phyloP scores from a whole-genome alignment of 345 rosid genomes.

The Pistacia atlantica region DNA sequence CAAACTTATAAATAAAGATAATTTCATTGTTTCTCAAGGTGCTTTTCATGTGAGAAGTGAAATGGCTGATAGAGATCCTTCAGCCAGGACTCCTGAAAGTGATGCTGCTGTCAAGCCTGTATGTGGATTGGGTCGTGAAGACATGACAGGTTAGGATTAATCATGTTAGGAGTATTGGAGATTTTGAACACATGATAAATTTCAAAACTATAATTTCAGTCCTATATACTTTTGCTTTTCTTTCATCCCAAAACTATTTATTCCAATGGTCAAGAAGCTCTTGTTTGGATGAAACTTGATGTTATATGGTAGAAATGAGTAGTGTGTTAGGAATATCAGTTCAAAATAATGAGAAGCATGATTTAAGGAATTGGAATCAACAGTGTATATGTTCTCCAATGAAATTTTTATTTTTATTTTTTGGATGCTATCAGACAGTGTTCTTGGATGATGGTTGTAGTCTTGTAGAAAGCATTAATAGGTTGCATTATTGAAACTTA shows the following conservation, averaged over 20 bases:
- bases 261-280: conserved; percentile 7
- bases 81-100: conserved; percentile 22
- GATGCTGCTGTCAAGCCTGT: conserved; percentile 28
- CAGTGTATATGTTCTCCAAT: too few species aligned
- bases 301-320: too few species aligned
- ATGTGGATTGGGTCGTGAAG: conserved; percentile 29
- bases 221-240: background rate
- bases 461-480: too few species aligned
- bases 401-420: too few species aligned
- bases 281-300: conserved; percentile 32
- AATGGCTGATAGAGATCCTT: conserved; percentile 25
- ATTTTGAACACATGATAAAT: background rate
- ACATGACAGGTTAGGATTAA: conserved; percentile 29
- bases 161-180: conserved; percentile 21
- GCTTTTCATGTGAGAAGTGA: conserved; percentile 20
- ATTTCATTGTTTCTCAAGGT: conserved; percentile 6
- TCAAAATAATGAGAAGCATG: too few species aligned
- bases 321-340: too few species aligned
- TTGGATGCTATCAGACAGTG: too few species aligned
- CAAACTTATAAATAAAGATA: conserved; percentile 26
- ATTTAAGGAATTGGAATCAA: too few species aligned
- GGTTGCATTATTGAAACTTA: too few species aligned
- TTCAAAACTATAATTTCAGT: background rate
- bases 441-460: too few species aligned
- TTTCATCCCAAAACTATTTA: background rate